Evolutionary conservation across 352 stramenopile genomes (phyloP).

Genomic region (Globisporangium rhizosaccharum): DNA sequence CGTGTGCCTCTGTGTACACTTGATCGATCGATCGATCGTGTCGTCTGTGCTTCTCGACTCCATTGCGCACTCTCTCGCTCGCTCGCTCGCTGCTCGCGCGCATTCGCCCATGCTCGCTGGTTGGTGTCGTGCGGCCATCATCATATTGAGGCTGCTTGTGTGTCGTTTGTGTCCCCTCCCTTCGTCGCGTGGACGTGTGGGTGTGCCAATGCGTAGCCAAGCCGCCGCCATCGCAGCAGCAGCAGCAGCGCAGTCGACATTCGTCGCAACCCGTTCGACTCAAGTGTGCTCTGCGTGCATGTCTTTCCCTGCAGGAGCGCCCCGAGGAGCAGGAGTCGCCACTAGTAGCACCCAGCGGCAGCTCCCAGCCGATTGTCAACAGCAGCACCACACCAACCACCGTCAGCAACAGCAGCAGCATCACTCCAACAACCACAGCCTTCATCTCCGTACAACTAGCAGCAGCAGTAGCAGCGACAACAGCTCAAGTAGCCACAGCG

Average conservation of each 20-base stretch:
- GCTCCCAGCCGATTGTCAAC: not conserved
- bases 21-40: too few relatives aligned
- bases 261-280: not conserved
- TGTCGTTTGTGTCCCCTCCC: not conserved
- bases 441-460: not conserved
- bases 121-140: too few relatives aligned
- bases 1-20: too few relatives aligned
- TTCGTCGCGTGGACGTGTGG: too few relatives aligned
- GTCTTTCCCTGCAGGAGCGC: not conserved
- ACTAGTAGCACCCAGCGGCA: not conserved
- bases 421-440: not conserved
- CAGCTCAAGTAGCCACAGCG: conserved; percentile 7
- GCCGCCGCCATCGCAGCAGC: not conserved
- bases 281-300: not conserved
- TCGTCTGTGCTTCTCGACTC: too few relatives aligned
- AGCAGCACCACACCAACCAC: not conserved
- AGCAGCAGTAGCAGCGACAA: conserved; percentile 6
- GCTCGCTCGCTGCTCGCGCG: too few relatives aligned
- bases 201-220: too few relatives aligned
- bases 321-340: conserved; percentile 1
- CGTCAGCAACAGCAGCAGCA: conserved; percentile 1
- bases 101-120: too few relatives aligned
- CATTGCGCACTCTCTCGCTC: too few relatives aligned
- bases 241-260: not conserved
- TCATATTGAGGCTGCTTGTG: too few relatives aligned